phyloP scores from a whole-genome alignment of 768 basidiomycete species.

The Nidularia sp. region DNA sequence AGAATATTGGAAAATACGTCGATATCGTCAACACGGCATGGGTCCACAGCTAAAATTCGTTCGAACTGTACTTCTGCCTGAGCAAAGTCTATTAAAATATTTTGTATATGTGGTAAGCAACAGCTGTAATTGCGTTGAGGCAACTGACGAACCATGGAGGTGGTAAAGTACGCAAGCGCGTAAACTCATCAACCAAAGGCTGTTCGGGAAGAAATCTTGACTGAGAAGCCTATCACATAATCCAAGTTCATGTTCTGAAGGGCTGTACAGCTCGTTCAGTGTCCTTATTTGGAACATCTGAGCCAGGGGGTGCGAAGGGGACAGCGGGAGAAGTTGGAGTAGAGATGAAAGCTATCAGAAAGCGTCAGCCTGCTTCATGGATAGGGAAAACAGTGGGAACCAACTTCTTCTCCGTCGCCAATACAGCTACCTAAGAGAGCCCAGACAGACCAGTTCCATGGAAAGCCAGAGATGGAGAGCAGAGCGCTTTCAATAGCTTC shows the following conservation, averaged over 20 bases:
- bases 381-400: neutral
- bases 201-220: conserved; percentile 72
- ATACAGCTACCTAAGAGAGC: conserved; percentile 73
- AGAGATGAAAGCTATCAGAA: conserved; percentile 40
- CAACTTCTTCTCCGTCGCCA: conserved; percentile 82
- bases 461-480: conserved; percentile 69
- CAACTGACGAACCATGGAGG: conserved; percentile 66
- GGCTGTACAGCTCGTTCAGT: conserved; percentile 84
- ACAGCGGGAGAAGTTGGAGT: conserved; percentile 43
- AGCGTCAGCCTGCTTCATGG: conserved; percentile 8
- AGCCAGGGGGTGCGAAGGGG: conserved; percentile 44
- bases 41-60: conserved; percentile 74
- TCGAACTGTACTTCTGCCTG: conserved; percentile 85
- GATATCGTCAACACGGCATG: conserved; percentile 89
- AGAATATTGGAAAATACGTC: conserved; percentile 96
- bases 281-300: conserved; percentile 83
- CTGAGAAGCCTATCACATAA: conserved; percentile 76
- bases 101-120: neutral
- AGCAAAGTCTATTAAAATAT: conserved; percentile 64
- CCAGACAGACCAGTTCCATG: conserved; percentile 98
- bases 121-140: conserved; percentile 3
- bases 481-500: conserved; percentile 83
- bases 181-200: conserved; percentile 82
- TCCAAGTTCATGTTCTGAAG: conserved; percentile 79
- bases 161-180: conserved; percentile 88